phyloP scores from a whole-genome alignment of 1,284 basidiomycete genomes.

The Tilletia walkeri region DNA sequence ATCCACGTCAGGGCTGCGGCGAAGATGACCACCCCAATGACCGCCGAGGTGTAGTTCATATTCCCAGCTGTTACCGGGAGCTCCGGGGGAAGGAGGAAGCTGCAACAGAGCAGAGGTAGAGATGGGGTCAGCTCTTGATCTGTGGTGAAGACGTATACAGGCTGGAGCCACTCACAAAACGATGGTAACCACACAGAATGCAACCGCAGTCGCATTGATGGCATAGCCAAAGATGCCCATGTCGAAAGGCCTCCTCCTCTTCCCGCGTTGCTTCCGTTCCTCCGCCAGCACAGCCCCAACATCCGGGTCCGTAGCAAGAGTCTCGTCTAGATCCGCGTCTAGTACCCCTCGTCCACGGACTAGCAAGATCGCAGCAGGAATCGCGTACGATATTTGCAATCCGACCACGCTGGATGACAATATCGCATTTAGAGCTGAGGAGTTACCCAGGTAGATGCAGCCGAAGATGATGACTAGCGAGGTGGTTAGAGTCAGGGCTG shows the following conservation, averaged over 20 bases:
- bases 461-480: conserved; percentile 55
- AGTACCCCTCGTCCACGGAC: conserved; percentile 57
- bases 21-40: conserved; percentile 33
- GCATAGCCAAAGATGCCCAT: conserved; percentile 40
- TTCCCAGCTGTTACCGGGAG: conserved; percentile 55
- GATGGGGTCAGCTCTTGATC: too few species aligned
- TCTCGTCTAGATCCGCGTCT: conserved; percentile 31
- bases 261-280: background rate
- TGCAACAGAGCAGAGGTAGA: background rate
- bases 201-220: conserved; percentile 57
- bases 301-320: conserved; percentile 36
- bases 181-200: conserved; percentile 57
- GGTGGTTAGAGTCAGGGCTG: conserved; percentile 65
- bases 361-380: conserved; percentile 57
- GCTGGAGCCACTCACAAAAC: conserved; percentile 46
- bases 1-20: conserved; percentile 34
- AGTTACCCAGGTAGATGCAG: conserved; percentile 62
- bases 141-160: too few species aligned
- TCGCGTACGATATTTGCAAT: conserved; percentile 58
- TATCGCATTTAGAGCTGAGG: conserved; percentile 60
- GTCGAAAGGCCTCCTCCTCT: conserved; percentile 20
- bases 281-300: conserved; percentile 25
- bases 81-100: conserved; percentile 60
- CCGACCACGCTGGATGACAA: conserved; percentile 58
- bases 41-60: conserved; percentile 59